Percentiles rank a stretch among this genome's conserved stretches.
phyloP scores from a whole-genome alignment of 2,329 filamentous ascomycete species.

The Neonectria sp. region DNA sequence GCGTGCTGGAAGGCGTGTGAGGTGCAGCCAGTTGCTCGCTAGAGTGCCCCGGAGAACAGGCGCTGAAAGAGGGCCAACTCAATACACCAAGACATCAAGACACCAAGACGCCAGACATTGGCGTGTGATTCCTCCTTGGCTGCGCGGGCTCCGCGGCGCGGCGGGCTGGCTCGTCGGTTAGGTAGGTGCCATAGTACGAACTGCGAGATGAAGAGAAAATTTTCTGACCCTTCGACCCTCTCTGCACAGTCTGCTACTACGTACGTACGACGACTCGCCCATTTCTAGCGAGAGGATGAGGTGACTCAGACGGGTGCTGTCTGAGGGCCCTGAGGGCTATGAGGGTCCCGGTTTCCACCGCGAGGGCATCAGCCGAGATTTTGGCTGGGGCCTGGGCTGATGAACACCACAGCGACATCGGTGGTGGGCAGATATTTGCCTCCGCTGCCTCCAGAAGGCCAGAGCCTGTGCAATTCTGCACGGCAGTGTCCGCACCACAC shows the following conservation, averaged over 20 bases:
- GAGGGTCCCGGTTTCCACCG: slow-evolving; percentile 49
- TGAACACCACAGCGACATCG: slow-evolving; percentile 49
- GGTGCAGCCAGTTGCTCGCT: slow-evolving; percentile 9
- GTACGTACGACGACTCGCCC: slow-evolving; percentile 37
- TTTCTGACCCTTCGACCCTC: slow-evolving; percentile 32
- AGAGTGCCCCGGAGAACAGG: neutral
- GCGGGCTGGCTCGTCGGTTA: slow-evolving; percentile 25
- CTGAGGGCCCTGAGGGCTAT: slow-evolving; percentile 27
- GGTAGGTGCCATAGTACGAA: neutral
- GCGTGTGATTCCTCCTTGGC: slow-evolving; percentile 42
- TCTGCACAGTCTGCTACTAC: slow-evolving; percentile 34
- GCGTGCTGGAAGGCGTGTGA: slow-evolving; percentile 22
- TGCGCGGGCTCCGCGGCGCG: slow-evolving; percentile 29
- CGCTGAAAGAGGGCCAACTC: slow-evolving; percentile 18
- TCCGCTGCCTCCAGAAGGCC: slow-evolving; percentile 35
- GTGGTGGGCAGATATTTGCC: slow-evolving; percentile 49
- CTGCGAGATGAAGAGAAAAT: slow-evolving; percentile 31
- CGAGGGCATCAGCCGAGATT: slow-evolving; percentile 50
- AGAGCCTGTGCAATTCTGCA: slow-evolving; percentile 46
- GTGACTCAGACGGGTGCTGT: slow-evolving; percentile 46
- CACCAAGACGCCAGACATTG: slow-evolving; percentile 43
- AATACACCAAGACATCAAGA: slow-evolving; percentile 45
- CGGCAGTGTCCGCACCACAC: slow-evolving; percentile 42
- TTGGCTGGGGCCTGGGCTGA: slow-evolving; percentile 46
- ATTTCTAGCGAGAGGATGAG: slow-evolving; percentile 42